These are phyloP conservation scores for Lasiosphaeria hispida DNA, from an alignment of 495 filamentous ascomycete species.

Conservation along the genomic window DNA sequence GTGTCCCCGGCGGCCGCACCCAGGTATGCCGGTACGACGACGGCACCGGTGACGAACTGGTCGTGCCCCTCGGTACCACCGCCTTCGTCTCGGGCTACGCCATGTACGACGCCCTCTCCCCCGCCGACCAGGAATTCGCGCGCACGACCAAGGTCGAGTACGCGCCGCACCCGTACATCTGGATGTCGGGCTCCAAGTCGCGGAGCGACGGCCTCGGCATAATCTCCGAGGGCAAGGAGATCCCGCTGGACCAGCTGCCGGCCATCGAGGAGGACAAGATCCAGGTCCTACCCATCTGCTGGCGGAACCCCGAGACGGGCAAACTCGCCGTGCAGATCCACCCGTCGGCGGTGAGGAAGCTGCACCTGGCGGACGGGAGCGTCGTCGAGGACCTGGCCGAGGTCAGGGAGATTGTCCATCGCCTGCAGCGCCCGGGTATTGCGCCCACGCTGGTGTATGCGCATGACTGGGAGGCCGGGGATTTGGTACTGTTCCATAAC, in stretches of 20 bases:
- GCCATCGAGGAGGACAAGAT: constrained; percentile 61
- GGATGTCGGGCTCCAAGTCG: constrained; percentile 66
- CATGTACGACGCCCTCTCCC: constrained; percentile 62
- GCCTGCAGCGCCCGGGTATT: constrained; percentile 68
- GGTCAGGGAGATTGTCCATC: constrained; percentile 65
- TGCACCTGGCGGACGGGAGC: constrained; percentile 60
- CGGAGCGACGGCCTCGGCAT: constrained; percentile 66
- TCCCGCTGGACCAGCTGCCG: constrained; percentile 56
- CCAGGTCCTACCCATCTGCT: constrained; percentile 67
- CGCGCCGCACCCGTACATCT: constrained; percentile 73
- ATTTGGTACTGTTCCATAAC: constrained; percentile 72
- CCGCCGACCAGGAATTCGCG: constrained; percentile 63
- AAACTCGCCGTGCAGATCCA: constrained; percentile 68
- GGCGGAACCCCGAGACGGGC: constrained; percentile 68
- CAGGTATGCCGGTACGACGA: constrained; percentile 71
- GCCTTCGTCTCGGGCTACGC: constrained; percentile 67
- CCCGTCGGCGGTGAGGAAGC: constrained; percentile 61
- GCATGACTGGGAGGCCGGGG: constrained; percentile 73
- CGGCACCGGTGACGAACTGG: constrained; percentile 62
- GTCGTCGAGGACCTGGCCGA: constrained; percentile 62
- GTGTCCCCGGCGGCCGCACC: constrained; percentile 60
- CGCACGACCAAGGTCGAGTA: constrained; percentile 65
- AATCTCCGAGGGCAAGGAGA: constrained; percentile 58
- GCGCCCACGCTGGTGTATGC: constrained; percentile 64
- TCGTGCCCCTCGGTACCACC: constrained; percentile 71